Percentiles rank a stretch among this genome's conserved stretches.
phyloP scores from a whole-genome alignment of 805 yeast genomes.

The Metschnikowia santaceciliae region DNA sequence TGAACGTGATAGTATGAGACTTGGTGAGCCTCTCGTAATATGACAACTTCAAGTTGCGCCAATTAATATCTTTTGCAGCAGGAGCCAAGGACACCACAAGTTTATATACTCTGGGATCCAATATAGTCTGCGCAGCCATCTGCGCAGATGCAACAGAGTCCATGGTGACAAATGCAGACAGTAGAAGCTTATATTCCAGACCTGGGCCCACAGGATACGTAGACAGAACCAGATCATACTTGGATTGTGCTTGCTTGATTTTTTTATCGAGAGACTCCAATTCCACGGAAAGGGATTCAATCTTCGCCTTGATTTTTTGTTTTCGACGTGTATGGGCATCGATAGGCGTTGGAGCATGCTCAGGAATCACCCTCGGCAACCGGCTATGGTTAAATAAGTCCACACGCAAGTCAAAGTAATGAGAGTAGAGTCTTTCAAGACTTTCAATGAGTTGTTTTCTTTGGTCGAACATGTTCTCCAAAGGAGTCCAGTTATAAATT shows the following conservation, averaged over 20 bases:
- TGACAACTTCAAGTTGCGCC: constrained; percentile 45
- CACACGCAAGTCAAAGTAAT: constrained; percentile 39
- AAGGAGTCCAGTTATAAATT: constrained; percentile 43
- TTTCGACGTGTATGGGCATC: constrained; percentile 9
- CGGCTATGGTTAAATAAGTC: constrained; percentile 33
- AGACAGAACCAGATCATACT: constrained; percentile 26
- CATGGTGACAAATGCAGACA: constrained; percentile 47
- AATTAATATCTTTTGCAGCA: constrained; percentile 44
- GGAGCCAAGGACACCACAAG: constrained; percentile 42
- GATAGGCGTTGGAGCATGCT: constrained; percentile 10
- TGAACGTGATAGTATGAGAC: constrained; percentile 38
- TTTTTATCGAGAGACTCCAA: constrained; percentile 36
- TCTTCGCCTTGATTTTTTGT: constrained; percentile 22
- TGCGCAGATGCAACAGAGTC: constrained; percentile 47
- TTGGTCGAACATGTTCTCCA: constrained; percentile 34
- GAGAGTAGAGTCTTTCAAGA: constrained; percentile 42
- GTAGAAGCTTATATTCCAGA: constrained; percentile 35
- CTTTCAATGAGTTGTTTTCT: constrained; percentile 28
- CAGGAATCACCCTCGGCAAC: constrained; percentile 31
- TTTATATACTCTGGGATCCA: constrained; percentile 44
- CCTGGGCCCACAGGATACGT: constrained; percentile 25
- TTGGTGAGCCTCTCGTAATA: constrained; percentile 34
- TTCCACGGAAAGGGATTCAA: constrained; percentile 31
- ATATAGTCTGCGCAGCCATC: constrained; percentile 46
- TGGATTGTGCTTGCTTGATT: constrained; percentile 32